phyloP scores from a whole-genome alignment of 163 green algal genomes.

The Chlamydomonas reinhardtii region DNA sequence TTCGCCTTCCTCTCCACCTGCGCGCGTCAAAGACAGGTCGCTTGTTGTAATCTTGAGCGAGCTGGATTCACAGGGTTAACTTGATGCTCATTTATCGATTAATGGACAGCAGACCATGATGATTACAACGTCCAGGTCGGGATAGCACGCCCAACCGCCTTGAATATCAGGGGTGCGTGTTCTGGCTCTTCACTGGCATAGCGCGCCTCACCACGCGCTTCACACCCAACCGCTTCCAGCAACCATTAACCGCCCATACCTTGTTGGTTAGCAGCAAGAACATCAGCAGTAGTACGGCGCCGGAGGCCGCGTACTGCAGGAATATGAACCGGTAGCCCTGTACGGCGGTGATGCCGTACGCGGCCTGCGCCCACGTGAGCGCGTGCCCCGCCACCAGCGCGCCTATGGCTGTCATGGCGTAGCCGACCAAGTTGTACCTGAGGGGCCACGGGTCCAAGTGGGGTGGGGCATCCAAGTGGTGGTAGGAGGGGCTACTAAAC shows the following conservation, averaged over 20 bases:
- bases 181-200: too few species aligned
- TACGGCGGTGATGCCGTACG: constrained; percentile 13
- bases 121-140: too few species aligned
- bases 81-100: too few species aligned
- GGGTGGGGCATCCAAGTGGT: too few species aligned
- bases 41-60: too few species aligned
- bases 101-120: too few species aligned
- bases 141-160: too few species aligned
- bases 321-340: constrained; percentile 17
- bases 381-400: constrained; percentile 21
- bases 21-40: neutral
- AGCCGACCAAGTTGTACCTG: constrained; percentile 52
- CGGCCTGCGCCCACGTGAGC: neutral
- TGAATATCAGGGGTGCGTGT: too few species aligned
- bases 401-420: constrained; percentile 21
- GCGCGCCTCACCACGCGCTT: too few species aligned
- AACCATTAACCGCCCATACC: neutral
- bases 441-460: too few species aligned
- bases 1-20: constrained; percentile 21
- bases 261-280: constrained; percentile 16
- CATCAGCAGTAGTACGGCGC: constrained; percentile 10
- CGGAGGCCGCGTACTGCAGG: constrained; percentile 14
- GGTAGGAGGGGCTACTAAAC: too few species aligned
- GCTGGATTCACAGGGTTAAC: too few species aligned
- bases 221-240: neutral